Conservation (phyloP, 2,329 filamentous ascomycete species). For the Myrmaecium sp. region DNA sequence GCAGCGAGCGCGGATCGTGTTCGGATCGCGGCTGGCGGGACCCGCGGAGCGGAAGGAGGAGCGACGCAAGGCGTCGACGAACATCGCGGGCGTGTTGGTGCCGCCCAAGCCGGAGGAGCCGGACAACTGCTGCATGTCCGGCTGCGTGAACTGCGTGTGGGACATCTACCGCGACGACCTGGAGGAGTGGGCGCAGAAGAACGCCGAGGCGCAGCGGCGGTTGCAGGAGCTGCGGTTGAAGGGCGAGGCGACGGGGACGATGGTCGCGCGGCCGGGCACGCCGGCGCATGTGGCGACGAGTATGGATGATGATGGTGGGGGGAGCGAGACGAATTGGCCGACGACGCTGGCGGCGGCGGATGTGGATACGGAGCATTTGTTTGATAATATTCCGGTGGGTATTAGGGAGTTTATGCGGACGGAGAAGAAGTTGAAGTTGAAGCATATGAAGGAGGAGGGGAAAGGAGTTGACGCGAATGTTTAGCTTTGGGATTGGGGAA, state of each 20-base stretch:
- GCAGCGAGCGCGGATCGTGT: slow-evolving; percentile 50
- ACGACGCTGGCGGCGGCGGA: slow-evolving; percentile 8
- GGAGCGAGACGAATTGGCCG: slow-evolving; percentile 53
- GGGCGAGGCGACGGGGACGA: slow-evolving; percentile 17
- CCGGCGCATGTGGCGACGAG: slow-evolving; percentile 36
- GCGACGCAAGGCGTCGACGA: slow-evolving; percentile 40
- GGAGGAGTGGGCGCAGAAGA: slow-evolving; percentile 65
- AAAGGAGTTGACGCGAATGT: slow-evolving; percentile 1
- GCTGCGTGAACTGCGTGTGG: slow-evolving; percentile 96
- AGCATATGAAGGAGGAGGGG: slow-evolving; percentile 43
- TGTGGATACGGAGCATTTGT: slow-evolving; percentile 45
- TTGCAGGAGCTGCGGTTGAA: slow-evolving; percentile 20
- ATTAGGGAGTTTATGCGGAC: slow-evolving; percentile 96
- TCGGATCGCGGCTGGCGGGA: slow-evolving; percentile 62
- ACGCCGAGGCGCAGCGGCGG: slow-evolving; percentile 43
- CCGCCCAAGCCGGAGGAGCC: slow-evolving; percentile 77
- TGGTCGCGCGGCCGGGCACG: slow-evolving; percentile 20
- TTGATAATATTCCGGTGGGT: slow-evolving; percentile 70
- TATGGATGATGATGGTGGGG: slow-evolving; percentile 69
- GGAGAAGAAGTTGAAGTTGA: slow-evolving; percentile 76
- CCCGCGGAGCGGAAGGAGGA: slow-evolving; percentile 51
- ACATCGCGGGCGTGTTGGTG: slow-evolving; percentile 63
- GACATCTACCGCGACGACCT: slow-evolving; percentile 80
- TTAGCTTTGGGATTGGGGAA: too few relatives aligned
- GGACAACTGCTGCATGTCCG: slow-evolving; percentile 98